Conservation (phyloP, 2,329 filamentous ascomycete genomes). For the Epichloe amarillans region DNA sequence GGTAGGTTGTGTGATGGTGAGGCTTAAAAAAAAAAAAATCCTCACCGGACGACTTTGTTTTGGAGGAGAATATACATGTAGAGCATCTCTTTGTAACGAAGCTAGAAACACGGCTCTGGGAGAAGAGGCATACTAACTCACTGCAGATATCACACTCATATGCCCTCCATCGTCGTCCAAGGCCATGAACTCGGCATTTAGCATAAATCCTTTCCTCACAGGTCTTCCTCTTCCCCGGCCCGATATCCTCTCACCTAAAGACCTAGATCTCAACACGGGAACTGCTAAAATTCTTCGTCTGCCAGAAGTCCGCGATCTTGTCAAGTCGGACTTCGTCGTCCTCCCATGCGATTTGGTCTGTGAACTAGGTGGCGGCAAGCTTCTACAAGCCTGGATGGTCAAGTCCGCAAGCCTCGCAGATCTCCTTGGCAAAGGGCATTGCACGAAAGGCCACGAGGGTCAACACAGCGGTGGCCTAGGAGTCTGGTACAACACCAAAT, state of each 20-base stretch:
- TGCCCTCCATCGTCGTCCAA: conserved; percentile 51
- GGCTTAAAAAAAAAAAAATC: no score
- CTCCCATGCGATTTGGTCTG: conserved; percentile 90
- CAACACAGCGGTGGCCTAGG: conserved; percentile 63
- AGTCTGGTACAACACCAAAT: conserved; percentile 82
- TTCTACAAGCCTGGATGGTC: conserved; percentile 88
- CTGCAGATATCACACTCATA: conserved; percentile 46
- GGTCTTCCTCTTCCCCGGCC: conserved; percentile 62
- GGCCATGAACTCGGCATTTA: conserved; percentile 56
- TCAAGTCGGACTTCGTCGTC: conserved; percentile 78
- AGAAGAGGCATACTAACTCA: not conserved
- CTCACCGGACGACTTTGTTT: no score
- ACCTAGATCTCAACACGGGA: conserved; percentile 69
- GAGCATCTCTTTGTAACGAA: not conserved
- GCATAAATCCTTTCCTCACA: conserved; percentile 67
- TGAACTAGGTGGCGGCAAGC: conserved; percentile 68
- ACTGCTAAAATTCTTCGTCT: conserved; percentile 81
- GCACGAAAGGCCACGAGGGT: conserved; percentile 24
- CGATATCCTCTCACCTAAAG: conserved; percentile 61
- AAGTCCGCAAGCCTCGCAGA: conserved; percentile 57
- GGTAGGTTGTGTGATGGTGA: conserved; percentile 31
- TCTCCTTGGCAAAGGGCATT: conserved; percentile 36
- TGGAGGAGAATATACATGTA: not conserved
- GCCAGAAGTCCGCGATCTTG: conserved; percentile 63
- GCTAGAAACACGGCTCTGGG: no score